Conservation (phyloP, 1,284 basidiomycete genomes). For the Chondrostereum purpureum region DNA sequence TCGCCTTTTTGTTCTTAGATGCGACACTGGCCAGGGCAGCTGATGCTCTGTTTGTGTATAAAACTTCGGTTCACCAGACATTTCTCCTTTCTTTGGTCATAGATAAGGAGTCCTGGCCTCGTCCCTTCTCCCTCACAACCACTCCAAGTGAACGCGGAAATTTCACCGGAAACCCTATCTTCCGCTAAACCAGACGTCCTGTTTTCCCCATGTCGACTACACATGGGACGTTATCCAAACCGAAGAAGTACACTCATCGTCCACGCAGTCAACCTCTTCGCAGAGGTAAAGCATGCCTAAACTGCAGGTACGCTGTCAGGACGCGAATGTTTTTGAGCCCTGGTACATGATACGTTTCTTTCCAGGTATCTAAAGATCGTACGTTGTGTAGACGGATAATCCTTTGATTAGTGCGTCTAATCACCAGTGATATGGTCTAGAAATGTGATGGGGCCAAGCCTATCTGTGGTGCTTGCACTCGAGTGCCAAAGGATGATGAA, state of each 20-base stretch:
- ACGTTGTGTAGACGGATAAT: background rate
- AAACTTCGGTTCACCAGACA: too few species aligned
- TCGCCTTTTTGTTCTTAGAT: too few species aligned
- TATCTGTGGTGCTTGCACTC: slow-evolving; percentile 14
- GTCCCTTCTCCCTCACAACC: too few species aligned
- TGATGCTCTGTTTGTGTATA: too few species aligned
- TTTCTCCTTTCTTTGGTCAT: too few species aligned
- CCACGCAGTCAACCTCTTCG: slow-evolving; percentile 6
- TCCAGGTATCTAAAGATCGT: slow-evolving; percentile 14
- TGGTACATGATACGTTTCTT: background rate
- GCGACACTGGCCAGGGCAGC: too few species aligned
- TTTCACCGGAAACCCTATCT: too few species aligned
- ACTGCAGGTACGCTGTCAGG: slow-evolving; percentile 11
- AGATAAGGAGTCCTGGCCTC: too few species aligned
- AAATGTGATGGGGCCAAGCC: slow-evolving; percentile 17
- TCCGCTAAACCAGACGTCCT: too few species aligned
- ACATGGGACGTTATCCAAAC: too few species aligned
- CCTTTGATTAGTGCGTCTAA: background rate
- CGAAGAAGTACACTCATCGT: slow-evolving; percentile 1
- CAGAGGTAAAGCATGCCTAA: slow-evolving; percentile 15
- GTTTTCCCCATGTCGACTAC: too few species aligned
- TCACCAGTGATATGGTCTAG: slow-evolving; percentile 9
- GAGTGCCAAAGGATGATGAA: slow-evolving; percentile 10
- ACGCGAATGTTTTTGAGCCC: background rate
- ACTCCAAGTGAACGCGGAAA: too few species aligned